These are phyloP conservation scores for Bocquillonia castaneifolia DNA, from an alignment of 441 rosid species.

Conservation along the genomic window DNA sequence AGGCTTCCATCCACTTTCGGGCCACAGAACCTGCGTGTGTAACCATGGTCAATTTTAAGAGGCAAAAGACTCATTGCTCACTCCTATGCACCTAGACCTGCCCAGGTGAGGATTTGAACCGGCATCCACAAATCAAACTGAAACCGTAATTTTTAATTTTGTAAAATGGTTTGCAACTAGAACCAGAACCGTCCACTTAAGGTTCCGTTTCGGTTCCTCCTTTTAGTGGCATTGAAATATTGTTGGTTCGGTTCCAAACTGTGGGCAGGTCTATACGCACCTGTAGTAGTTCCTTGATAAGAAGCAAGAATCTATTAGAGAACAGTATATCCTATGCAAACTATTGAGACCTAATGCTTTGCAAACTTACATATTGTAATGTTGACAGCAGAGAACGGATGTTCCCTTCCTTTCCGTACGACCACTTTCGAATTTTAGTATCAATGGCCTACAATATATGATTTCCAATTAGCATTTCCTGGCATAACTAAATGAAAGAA, in stretches of 20 bases:
- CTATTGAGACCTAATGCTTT: background rate
- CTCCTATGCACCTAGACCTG: background rate
- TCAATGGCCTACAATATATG: conserved; percentile 48
- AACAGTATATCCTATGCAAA: background rate
- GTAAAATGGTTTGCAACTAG: too few species aligned
- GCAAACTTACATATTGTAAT: conserved; percentile 69
- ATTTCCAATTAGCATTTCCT: conserved; percentile 11
- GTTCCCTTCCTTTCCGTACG: conserved; percentile 78
- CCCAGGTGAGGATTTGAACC: background rate
- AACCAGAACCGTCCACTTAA: too few species aligned
- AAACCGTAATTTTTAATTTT: too few species aligned
- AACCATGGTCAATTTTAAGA: conserved; percentile 12
- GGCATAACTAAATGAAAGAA: conserved; percentile 8
- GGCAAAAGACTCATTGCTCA: background rate
- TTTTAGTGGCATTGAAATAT: too few species aligned
- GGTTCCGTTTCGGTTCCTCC: too few species aligned
- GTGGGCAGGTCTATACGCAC: too few species aligned
- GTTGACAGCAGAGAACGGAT: conserved; percentile 90
- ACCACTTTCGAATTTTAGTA: conserved; percentile 70
- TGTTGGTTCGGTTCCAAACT: too few species aligned
- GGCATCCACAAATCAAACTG: too few species aligned
- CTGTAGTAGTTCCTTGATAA: too few species aligned
- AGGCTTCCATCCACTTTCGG: conserved; percentile 85
- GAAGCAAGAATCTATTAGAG: background rate
- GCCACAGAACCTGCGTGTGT: conserved; percentile 70